Conservation (phyloP, 2,329 filamentous ascomycete genomes). For the Apiospora marii region DNA sequence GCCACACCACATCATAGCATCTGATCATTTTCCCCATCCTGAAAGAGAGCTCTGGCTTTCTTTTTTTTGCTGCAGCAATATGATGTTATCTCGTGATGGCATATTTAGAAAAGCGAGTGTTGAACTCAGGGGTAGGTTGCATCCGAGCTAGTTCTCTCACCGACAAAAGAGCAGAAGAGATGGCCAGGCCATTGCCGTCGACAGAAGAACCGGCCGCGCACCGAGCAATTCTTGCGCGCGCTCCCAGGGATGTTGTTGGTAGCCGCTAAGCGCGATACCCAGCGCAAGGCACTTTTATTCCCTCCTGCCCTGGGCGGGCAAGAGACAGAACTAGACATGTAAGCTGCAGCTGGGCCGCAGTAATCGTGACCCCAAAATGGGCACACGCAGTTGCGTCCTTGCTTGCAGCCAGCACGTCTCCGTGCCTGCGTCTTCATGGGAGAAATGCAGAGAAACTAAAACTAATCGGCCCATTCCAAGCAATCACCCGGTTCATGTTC, state of each 20-base stretch:
- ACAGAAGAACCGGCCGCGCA: not conserved
- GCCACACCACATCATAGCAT: not conserved
- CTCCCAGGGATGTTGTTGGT: not conserved
- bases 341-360: conserved; percentile 11
- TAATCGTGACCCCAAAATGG: not conserved
- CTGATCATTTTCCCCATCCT: not conserved
- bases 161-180: not conserved
- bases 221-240: not conserved
- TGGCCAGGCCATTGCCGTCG: not conserved
- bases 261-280: conserved; percentile 6
- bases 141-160: not conserved
- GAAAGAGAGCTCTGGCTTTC: not conserved
- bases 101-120: not conserved
- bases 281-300: not conserved
- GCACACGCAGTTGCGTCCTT: not conserved
- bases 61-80: not conserved
- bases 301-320: not conserved
- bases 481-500: not conserved
- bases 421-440: not conserved
- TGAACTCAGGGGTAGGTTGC: not conserved
- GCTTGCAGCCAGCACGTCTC: not conserved
- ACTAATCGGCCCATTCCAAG: conserved; percentile 12
- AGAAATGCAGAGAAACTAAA: not conserved
- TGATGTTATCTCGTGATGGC: not conserved
- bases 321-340: conserved; percentile 8